These are phyloP conservation scores for Aureobasidium melanogenum DNA, from an alignment of 2,329 filamentous ascomycete genomes.

Conservation along the genomic window DNA sequence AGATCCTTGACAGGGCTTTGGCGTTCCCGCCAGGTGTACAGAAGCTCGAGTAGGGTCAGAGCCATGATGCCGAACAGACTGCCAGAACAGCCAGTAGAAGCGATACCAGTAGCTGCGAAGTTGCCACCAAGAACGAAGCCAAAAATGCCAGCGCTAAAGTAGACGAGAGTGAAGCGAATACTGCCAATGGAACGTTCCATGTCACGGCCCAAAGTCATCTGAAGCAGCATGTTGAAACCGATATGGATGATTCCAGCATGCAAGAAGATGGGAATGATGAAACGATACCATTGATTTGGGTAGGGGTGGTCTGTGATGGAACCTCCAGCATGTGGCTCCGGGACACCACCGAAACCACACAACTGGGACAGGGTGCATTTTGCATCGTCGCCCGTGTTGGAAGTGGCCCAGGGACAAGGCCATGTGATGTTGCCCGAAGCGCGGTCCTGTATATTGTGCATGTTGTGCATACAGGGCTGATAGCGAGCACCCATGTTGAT, in stretches of 20 bases:
- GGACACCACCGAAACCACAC: slow-evolving; percentile 74
- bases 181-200: slow-evolving; percentile 88
- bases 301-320: slow-evolving; percentile 48
- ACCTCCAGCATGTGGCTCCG: slow-evolving; percentile 48
- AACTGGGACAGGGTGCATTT: slow-evolving; percentile 69
- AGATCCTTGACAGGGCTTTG: slow-evolving; percentile 70
- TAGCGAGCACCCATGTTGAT: slow-evolving; percentile 97
- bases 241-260: slow-evolving; percentile 93
- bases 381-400: slow-evolving; percentile 50
- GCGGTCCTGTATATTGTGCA: slow-evolving; percentile 45
- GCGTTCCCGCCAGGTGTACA: slow-evolving; percentile 86
- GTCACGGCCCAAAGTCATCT: slow-evolving; percentile 80
- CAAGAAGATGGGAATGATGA: slow-evolving; percentile 91
- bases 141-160: slow-evolving; percentile 86
- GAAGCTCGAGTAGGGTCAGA: slow-evolving; percentile 74
- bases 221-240: slow-evolving; percentile 86
- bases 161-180: slow-evolving; percentile 81
- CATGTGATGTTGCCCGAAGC: slow-evolving; percentile 49
- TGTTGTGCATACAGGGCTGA: slow-evolving; percentile 88
- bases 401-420: slow-evolving; percentile 66
- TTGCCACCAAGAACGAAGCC: slow-evolving; percentile 93
- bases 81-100: slow-evolving; percentile 80
- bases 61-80: slow-evolving; percentile 87
- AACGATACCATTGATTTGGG: slow-evolving; percentile 94
- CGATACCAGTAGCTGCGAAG: slow-evolving; percentile 71